phyloP scores from a whole-genome alignment of 2,329 filamentous ascomycete species.

The Endoconidiophora polonica region DNA sequence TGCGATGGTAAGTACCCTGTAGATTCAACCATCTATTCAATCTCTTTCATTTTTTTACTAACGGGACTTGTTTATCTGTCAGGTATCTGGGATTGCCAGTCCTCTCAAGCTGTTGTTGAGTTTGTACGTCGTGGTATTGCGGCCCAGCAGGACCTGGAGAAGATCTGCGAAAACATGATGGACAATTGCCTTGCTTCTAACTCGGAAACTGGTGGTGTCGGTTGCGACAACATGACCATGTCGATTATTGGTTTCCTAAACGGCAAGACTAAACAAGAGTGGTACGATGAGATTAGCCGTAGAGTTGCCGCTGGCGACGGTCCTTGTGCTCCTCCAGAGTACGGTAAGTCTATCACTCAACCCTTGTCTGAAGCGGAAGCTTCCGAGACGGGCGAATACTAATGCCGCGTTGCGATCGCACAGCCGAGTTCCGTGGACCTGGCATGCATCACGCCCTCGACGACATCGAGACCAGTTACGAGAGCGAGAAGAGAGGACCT shows the following conservation, averaged over 20 bases:
- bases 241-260: slow-evolving; percentile 73
- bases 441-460: slow-evolving; percentile 71
- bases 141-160: slow-evolving; percentile 83
- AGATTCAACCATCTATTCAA: background rate
- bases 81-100: slow-evolving; percentile 99
- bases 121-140: slow-evolving; percentile 94
- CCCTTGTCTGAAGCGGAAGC: no score
- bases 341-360: slow-evolving; percentile 56
- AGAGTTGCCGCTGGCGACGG: slow-evolving; percentile 93
- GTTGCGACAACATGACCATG: slow-evolving; percentile 99
- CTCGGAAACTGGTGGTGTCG: slow-evolving; percentile 92
- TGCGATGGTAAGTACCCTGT: slow-evolving; percentile 57
- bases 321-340: slow-evolving; percentile 96
- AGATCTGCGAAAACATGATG: slow-evolving; percentile 99
- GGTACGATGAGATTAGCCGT: slow-evolving; percentile 91
- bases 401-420: slow-evolving; percentile 14
- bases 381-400: slow-evolving; percentile 2
- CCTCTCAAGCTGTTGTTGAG: slow-evolving; percentile 90
- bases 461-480: slow-evolving; percentile 62
- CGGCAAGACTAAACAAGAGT: slow-evolving; percentile 89
- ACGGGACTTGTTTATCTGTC: slow-evolving; percentile 15
- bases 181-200: slow-evolving; percentile 97
- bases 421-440: slow-evolving; percentile 74
- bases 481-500: slow-evolving; percentile 47
- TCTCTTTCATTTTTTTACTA: background rate